Evolutionary conservation across 345 rosid species (phyloP), one percentile per base, ranked within the genome.

Genomic region (Sisymbrium irio): DNA sequence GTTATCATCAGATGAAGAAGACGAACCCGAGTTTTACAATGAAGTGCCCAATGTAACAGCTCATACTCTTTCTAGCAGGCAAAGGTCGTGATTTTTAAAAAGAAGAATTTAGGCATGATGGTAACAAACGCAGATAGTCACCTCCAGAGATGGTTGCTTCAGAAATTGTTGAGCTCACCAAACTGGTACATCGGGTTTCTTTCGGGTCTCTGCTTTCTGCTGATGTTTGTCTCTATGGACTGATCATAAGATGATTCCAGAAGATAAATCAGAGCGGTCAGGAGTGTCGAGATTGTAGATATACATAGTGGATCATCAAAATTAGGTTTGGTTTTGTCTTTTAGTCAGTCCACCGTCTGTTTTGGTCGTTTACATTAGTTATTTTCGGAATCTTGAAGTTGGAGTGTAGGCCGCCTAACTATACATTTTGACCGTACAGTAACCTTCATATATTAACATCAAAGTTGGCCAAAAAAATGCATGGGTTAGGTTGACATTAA

Each of bases 1-100:
- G 68, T 81, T 88, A 63, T 91, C 97, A 36, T 94, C 98, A 19
- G 97, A 88, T 32, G 98, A 94, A 44, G 98, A 89, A 82, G 98
- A 89, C 57, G 92, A 89, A 71, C 85, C 86, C 0, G 85, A 88
- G 41, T 74, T 70, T 78, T 84, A 85, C 49, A 22, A 45, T 53
- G 89, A 91, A 74, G 73, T 71, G n/a, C 79, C 87, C 11, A 77
- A 74, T n/a, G 49, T 62, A 12, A 3, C 57, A 62, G 73, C 63
- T 37, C 81, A 5, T 40, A 36, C 82, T 4, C 44, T 63, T 55
- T 83, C 85, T 18, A 82, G 70, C 75, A 78, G 86, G 80, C 88
- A 79, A 72, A 75, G 82, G 71, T 63, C 67, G 54, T 88, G 81
- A 82, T 35, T 60, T 15, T 67, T 51, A 63, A 15, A 3, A 20